phyloP scores from a whole-genome alignment of 768 basidiomycete genomes.

The Auricularia sp. region DNA sequence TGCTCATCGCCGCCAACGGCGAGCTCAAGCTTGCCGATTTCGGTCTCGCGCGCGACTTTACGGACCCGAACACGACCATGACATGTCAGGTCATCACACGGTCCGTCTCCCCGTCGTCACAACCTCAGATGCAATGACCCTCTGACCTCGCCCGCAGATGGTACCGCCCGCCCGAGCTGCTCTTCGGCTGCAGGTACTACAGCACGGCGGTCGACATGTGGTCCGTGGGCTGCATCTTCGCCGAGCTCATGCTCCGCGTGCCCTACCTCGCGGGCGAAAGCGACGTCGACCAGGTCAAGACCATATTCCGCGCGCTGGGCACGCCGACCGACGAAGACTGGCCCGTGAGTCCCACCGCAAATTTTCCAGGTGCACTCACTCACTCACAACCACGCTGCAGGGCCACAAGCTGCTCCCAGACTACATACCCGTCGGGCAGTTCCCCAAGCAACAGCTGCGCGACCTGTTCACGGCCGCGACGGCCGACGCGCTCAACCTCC shows the following conservation, averaged over 20 bases:
- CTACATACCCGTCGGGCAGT: conserved; percentile 77
- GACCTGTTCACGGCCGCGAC: conserved; percentile 88
- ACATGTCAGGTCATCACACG: conserved; percentile 96
- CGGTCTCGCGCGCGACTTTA: conserved; percentile 93
- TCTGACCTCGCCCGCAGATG: conserved; percentile 43
- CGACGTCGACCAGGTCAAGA: conserved; percentile 95
- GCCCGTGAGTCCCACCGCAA: conserved; percentile 40
- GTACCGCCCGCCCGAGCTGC: conserved; percentile 95
- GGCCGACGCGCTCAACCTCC: conserved; percentile 72
- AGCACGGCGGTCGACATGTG: conserved; percentile 89
- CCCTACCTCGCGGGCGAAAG: conserved; percentile 93
- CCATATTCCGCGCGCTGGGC: conserved; percentile 87
- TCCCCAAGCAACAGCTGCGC: conserved; percentile 72
- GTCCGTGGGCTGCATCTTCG: conserved; percentile 97
- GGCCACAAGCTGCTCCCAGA: conserved; percentile 82
- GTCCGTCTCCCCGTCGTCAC: conserved; percentile 34
- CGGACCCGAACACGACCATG: conserved; percentile 93
- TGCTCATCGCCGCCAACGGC: conserved; percentile 84
- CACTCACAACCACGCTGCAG: conserved; percentile 33
- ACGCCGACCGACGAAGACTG: conserved; percentile 96
- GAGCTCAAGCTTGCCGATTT: conserved; percentile 97
- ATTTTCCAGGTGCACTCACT: not conserved
- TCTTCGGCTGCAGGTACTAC: conserved; percentile 87
- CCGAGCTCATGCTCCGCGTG: conserved; percentile 91
- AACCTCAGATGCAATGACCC: conserved; percentile 1